Base-by-base conservation (phyloP, 192 early-diverging fungal genomes). In the Mortierella hygrophila region DNA sequence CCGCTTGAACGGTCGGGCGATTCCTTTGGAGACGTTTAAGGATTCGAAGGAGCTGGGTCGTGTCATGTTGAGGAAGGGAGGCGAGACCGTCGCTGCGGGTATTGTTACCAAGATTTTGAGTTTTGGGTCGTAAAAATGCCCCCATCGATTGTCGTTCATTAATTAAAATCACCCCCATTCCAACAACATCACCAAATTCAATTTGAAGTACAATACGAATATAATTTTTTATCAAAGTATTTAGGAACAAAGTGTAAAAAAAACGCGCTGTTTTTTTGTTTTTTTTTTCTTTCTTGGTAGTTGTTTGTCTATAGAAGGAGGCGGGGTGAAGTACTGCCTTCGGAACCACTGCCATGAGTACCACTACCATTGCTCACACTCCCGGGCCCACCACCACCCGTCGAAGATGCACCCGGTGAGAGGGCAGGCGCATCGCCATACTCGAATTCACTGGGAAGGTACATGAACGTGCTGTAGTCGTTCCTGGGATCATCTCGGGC, bases 41-140 rank as follows among this genome's bases (percentile, higher is more conserved):
- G 95, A 95, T 38, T 95, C 93, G n/a, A 96, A 97, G 87, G 95
- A 97, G 29, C 88, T 98, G 52, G 98, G 98, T 1, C 89, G 98
- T 21, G 85, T 99, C 55, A 96, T 95, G 93, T 87, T 99, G 81
- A 92, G 98, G 46, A 94, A 93, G 77, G 95, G 92, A 26, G 94
- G 95, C 40, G 94, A 96, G 78, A 98, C 97, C 0, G 93, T 98
- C 49, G 97, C 97, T 49, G 97, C 97, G 21, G 98, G 98, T 4
- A 93, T 97, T 40, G 93, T 96, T 7, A 93, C 88, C 37, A 85
- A 85, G 47, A 85, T 85, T 57, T 40, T 85, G 60, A 85, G 78
- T 57, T 85, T 85, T 80, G 83, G 83, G 8, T 79, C 83, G 68
- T 82, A 35, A 35, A 35, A 82, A 41, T 20, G 16, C 15, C 35